Base-by-base conservation (phyloP, 2,329 filamentous ascomycete genomes). In the Cercospora beticola region DNA sequence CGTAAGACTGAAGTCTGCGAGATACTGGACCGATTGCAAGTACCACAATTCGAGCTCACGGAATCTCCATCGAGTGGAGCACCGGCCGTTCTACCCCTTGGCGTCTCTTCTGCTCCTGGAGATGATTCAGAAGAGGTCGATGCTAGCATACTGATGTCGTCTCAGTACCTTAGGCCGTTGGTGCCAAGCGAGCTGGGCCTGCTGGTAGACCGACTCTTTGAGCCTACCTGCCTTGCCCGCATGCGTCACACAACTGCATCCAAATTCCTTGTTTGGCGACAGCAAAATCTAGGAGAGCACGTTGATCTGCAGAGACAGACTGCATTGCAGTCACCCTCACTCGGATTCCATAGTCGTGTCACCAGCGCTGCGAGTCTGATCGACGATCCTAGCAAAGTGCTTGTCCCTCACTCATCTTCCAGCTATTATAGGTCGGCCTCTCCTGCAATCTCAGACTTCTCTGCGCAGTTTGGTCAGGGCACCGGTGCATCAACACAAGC, bases 61-160 rank as follows among this genome's bases (percentile, higher is more conserved):
- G 60, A 65, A 9, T 31, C 52, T 36, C 4, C 31, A 23, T 10
- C 49, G 18, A 56, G 28, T 30, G 43, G 33, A 4, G 49, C 56
- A 23, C 59, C 57, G 21, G 9, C 43, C 16, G 16, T 43, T 12
- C 70, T 74, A 68, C 88, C 90, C 2, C 96, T 92, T 76, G 88
- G 92, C 0, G 86, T 97, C 21, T 97, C 94, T 1, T 95, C 91
- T 21, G 87, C 87, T 12, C 84, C 87, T 26, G 87, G 86, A 1
- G 86, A 87, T 23, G 93, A 97, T 74, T 82, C 88, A 69, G 92
- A 97, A 46, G 88, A 86, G 54, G 96, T 98, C 90, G 94, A 98
- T 78, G 94, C 94, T 18, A 97, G 93, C 75, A 84, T 97, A 0
- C 85, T 98, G 18, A 98, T 98, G 94, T 93, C 90, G 66, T 90